phyloP scores from a whole-genome alignment of 2,329 filamentous ascomycete genomes.

The Arthrobotrys entomopaga region DNA sequence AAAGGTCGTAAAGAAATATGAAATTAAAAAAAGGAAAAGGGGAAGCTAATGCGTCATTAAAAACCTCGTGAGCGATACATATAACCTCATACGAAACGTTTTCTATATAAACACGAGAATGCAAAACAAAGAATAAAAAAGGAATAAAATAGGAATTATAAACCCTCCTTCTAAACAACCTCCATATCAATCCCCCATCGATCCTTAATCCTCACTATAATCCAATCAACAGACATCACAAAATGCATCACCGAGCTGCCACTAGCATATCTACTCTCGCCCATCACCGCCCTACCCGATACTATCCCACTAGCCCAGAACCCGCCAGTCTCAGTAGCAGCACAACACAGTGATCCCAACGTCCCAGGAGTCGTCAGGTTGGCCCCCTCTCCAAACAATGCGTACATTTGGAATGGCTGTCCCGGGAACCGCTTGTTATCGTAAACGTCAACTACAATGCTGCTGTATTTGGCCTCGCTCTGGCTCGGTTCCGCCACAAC shows the following conservation, averaged over 20 bases:
- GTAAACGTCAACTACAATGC: conserved; percentile 36
- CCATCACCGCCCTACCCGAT: conserved; percentile 21
- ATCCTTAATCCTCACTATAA: conserved; percentile 28
- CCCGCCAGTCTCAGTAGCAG: conserved; percentile 10
- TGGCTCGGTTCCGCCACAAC: conserved; percentile 19
- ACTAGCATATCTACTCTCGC: conserved; percentile 13
- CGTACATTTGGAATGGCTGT: conserved; percentile 44
- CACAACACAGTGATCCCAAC: conserved; percentile 33
- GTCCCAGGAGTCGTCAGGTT: conserved; percentile 38
- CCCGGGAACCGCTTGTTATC: conserved; percentile 39
- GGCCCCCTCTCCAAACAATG: conserved; percentile 31
- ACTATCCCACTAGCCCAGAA: conserved; percentile 35
- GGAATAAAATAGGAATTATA: too few relatives aligned
- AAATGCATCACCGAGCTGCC: conserved; percentile 43
- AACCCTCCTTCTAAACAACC: conserved; percentile 23
- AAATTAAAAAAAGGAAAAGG: conserved; percentile 4
- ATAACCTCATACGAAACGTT: neutral
- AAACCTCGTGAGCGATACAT: neutral
- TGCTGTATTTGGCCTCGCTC: conserved; percentile 40
- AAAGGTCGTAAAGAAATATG: neutral
- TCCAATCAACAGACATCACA: conserved; percentile 44
- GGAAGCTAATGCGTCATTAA: conserved; percentile 1
- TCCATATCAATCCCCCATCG: conserved; percentile 39
- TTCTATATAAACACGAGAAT: neutral
- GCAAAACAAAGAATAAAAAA: neutral